These are phyloP conservation scores for Gomphus bonarii DNA, from an alignment of 1,284 basidiomycete genomes.

Conservation along the genomic window DNA sequence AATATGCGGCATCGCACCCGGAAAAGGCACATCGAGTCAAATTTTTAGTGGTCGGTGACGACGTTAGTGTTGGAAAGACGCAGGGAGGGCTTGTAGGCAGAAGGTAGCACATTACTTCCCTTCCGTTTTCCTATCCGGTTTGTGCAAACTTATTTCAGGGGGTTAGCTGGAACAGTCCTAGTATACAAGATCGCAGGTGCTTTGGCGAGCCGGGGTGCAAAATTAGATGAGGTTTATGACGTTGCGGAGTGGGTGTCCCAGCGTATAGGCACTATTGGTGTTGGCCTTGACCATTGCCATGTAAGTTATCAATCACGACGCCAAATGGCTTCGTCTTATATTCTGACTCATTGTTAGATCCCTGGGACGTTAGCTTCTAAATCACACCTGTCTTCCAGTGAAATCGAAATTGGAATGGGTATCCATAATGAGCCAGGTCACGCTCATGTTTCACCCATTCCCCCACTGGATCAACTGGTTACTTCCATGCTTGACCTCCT, in stretches of 20 bases:
- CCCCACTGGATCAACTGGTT: slow-evolving; percentile 61
- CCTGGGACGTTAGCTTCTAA: slow-evolving; percentile 64
- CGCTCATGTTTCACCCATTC: slow-evolving; percentile 59
- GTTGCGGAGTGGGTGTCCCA: slow-evolving; percentile 61
- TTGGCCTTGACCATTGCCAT: slow-evolving; percentile 89
- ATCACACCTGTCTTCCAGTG: slow-evolving; percentile 48
- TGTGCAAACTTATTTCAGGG: slow-evolving; percentile 31
- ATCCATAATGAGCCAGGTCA: slow-evolving; percentile 91
- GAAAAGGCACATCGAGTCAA: slow-evolving; percentile 58
- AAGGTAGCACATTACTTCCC: slow-evolving; percentile 31
- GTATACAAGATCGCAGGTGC: slow-evolving; percentile 91
- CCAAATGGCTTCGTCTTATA: not conserved
- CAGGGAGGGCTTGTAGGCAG: slow-evolving; percentile 78
- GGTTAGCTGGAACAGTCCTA: slow-evolving; percentile 81
- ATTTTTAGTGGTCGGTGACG: slow-evolving; percentile 85
- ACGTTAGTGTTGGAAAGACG: slow-evolving; percentile 76
- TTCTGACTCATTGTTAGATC: slow-evolving; percentile 34
- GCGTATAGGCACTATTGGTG: slow-evolving; percentile 74
- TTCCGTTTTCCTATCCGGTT: not conserved
- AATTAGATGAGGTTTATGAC: slow-evolving; percentile 65
- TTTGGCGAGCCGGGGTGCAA: slow-evolving; percentile 60
- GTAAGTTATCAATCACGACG: slow-evolving; percentile 29
- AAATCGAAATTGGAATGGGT: slow-evolving; percentile 83
- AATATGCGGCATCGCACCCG: slow-evolving; percentile 63
- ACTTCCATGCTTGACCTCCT: slow-evolving; percentile 64